Percentiles rank a stretch among this genome's conserved stretches.
phyloP scores from a whole-genome alignment of 495 filamentous ascomycete genomes.

The Penicillium cosmopolitanum region DNA sequence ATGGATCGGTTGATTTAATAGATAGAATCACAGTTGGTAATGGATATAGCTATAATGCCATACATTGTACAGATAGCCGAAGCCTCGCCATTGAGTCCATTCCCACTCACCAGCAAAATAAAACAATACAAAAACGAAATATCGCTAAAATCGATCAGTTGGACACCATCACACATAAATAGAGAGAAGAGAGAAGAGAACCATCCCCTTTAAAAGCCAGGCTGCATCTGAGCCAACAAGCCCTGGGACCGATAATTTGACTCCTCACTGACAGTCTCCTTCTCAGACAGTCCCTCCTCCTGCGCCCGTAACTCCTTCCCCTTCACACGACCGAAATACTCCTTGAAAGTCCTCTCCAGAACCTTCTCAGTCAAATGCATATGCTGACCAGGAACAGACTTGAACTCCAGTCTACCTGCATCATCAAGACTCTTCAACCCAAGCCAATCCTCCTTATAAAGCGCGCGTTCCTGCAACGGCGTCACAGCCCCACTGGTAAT shows the following conservation, averaged over 20 bases:
- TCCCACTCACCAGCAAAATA: too few relatives aligned
- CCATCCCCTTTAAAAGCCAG: background rate
- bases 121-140: too few relatives aligned
- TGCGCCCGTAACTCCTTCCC: slow-evolving; percentile 6
- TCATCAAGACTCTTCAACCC: slow-evolving; percentile 82
- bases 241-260: background rate
- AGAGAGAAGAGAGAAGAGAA: too few relatives aligned
- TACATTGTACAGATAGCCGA: too few relatives aligned
- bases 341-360: slow-evolving; percentile 67
- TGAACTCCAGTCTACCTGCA: slow-evolving; percentile 77
- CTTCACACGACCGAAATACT: slow-evolving; percentile 63
- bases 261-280: background rate
- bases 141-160: background rate
- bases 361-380: slow-evolving; percentile 77
- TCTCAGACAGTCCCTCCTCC: background rate
- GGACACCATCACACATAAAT: too few relatives aligned
- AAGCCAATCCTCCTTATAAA: slow-evolving; percentile 95
- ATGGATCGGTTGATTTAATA: too few relatives aligned
- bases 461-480: slow-evolving; percentile 65
- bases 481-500: slow-evolving; percentile 63
- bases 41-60: too few relatives aligned
- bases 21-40: too few relatives aligned
- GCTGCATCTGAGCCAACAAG: slow-evolving; percentile 1
- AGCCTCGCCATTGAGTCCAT: too few relatives aligned
- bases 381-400: slow-evolving; percentile 70